phyloP scores from a whole-genome alignment of 495 filamentous ascomycete species.

The Aspergillus panamensis region DNA sequence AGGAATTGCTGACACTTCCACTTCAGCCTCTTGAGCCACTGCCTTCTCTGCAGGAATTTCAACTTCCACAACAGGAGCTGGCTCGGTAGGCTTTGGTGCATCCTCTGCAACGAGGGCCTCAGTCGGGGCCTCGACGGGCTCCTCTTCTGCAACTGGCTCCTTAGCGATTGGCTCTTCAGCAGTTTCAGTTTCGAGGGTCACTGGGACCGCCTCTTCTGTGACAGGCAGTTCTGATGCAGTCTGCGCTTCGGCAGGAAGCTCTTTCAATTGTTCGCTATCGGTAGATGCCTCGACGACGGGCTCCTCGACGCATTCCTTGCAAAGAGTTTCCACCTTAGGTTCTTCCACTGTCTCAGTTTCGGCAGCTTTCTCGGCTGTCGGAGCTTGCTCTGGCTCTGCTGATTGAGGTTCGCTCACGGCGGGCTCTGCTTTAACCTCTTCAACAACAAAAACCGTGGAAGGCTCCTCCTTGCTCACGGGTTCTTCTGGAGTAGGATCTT shows the following conservation, averaged over 20 bases:
- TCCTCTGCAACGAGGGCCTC: slow-evolving; percentile 7
- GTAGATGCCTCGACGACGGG: slow-evolving; percentile 7
- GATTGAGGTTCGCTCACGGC: not conserved
- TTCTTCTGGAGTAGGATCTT: not conserved
- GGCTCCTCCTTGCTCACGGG: not conserved
- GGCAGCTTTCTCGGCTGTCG: not conserved
- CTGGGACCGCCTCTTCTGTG: slow-evolving; percentile 5
- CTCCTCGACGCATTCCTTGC: slow-evolving; percentile 13
- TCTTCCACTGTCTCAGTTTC: slow-evolving; percentile 11
- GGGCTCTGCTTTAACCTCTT: not conserved
- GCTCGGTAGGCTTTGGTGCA: slow-evolving; percentile 8
- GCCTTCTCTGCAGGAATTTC: slow-evolving; percentile 7
- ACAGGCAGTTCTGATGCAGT: slow-evolving; percentile 10
- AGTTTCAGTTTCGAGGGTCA: slow-evolving; percentile 11
- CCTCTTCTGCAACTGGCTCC: slow-evolving; percentile 4
- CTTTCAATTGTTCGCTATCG: slow-evolving; percentile 2
- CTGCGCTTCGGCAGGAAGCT: slow-evolving; percentile 11
- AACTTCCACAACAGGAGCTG: slow-evolving; percentile 16
- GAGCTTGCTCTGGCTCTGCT: not conserved
- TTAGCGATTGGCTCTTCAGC: slow-evolving; percentile 11
- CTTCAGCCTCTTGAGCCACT: slow-evolving; percentile 10
- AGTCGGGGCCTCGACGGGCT: slow-evolving; percentile 3
- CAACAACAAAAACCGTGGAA: not conserved
- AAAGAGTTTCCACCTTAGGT: not conserved
- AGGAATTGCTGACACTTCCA: slow-evolving; percentile 2